These are phyloP conservation scores for Hypoxylon perforatum DNA, from an alignment of 495 filamentous ascomycete genomes.

Conservation along the genomic window DNA sequence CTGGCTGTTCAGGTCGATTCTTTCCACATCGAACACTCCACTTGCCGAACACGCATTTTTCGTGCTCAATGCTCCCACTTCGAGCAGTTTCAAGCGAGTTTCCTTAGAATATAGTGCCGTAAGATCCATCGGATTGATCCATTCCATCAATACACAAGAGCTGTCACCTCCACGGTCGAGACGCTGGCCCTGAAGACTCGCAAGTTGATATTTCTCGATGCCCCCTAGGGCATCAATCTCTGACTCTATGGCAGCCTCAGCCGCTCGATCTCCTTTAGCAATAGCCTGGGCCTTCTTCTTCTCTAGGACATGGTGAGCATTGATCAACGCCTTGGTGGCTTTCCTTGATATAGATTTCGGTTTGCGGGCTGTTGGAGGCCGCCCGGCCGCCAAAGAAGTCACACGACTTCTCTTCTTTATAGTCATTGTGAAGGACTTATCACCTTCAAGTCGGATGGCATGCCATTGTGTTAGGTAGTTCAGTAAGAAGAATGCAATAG, in stretches of 20 bases:
- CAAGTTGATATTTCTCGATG: conserved; percentile 84
- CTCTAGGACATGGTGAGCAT: conserved; percentile 83
- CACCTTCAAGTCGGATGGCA: not conserved
- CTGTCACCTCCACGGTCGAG: conserved; percentile 89
- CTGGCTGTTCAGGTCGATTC: conserved; percentile 93
- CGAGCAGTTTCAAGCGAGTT: conserved; percentile 72
- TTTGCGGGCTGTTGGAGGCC: conserved; percentile 68
- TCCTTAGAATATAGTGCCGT: conserved; percentile 39
- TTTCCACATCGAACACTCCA: conserved; percentile 73
- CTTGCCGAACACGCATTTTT: conserved; percentile 85
- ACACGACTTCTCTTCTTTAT: conserved; percentile 50
- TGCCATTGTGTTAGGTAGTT: not conserved
- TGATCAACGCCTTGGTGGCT: conserved; percentile 82
- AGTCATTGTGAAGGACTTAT: conserved; percentile 37
- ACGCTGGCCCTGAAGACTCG: conserved; percentile 88
- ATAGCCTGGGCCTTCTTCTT: conserved; percentile 79
- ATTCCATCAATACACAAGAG: conserved; percentile 85
- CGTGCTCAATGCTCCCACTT: conserved; percentile 88
- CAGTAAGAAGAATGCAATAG: too few species aligned
- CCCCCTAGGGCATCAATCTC: conserved; percentile 74
- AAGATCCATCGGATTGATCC: conserved; percentile 68
- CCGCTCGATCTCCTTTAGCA: conserved; percentile 67
- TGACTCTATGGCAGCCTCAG: conserved; percentile 65
- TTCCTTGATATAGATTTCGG: conserved; percentile 77
- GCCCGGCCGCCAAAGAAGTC: conserved; percentile 72